phyloP scores from a whole-genome alignment of 306 rosid genomes.

The Ormosia emarginata region DNA sequence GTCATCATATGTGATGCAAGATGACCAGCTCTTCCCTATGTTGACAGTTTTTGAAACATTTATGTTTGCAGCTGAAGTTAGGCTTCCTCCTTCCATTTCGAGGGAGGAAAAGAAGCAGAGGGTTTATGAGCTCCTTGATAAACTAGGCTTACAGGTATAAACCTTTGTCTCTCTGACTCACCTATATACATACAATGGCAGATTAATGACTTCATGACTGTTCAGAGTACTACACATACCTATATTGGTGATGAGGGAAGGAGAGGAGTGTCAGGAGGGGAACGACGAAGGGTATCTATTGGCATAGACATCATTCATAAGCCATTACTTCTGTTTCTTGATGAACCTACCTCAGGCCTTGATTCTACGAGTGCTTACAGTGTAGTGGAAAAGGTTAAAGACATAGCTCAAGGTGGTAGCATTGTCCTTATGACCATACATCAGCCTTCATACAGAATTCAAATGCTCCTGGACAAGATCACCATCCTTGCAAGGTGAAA shows the following conservation, averaged over 20 bases:
- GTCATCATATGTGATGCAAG: constrained; percentile 97
- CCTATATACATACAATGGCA: background rate
- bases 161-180: background rate
- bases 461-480: constrained; percentile 71
- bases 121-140: constrained; percentile 68
- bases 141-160: constrained; percentile 71
- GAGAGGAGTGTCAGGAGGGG: constrained; percentile 92
- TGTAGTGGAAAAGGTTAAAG: constrained; percentile 86
- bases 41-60: constrained; percentile 81
- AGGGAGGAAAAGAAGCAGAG: constrained; percentile 61
- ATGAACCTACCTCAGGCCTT: constrained; percentile 92
- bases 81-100: constrained; percentile 82
- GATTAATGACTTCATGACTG: background rate
- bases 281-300: constrained; percentile 76
- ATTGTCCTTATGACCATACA: constrained; percentile 88
- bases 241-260: constrained; percentile 79
- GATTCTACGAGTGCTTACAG: constrained; percentile 89
- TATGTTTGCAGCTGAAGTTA: constrained; percentile 88
- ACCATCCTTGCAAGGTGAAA: constrained; percentile 79
- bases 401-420: constrained; percentile 84
- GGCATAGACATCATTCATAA: constrained; percentile 86
- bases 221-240: constrained; percentile 74
- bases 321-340: constrained; percentile 74
- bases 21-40: constrained; percentile 86
- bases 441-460: constrained; percentile 87